Percentiles rank a stretch among this genome's conserved stretches.
Conservation (phyloP, 1,284 basidiomycete species). For the Earliella scabrosa region DNA sequence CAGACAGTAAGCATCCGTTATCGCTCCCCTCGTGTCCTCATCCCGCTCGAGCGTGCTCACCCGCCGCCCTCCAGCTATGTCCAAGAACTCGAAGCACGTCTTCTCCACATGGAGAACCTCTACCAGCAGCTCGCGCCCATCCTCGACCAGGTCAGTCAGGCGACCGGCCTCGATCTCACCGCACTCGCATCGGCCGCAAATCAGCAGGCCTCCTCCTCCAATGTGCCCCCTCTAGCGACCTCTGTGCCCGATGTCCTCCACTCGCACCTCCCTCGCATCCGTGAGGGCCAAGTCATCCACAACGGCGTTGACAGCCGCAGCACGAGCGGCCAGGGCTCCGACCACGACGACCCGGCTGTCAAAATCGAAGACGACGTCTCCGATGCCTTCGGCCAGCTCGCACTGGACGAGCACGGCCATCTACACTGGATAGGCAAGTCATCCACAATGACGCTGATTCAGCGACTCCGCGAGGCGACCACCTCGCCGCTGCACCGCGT, state of each 20-base stretch:
- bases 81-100: conserved; percentile 82
- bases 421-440: conserved; percentile 92
- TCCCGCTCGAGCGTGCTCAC: conserved; percentile 17
- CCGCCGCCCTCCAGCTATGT: conserved; percentile 64
- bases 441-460: conserved; percentile 89
- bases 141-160: conserved; percentile 66
- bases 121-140: conserved; percentile 79
- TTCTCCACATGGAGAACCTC: conserved; percentile 82
- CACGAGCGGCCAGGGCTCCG: conserved; percentile 34
- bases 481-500: conserved; percentile 75
- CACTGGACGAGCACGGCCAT: conserved; percentile 88
- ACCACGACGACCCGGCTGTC: conserved; percentile 21
- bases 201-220: conserved; percentile 26
- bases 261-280: conserved; percentile 32
- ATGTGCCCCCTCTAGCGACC: conserved; percentile 12
- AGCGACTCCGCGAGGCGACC: conserved; percentile 81
- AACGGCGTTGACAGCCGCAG: conserved; percentile 39
- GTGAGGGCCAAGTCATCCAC: conserved; percentile 32
- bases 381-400: conserved; percentile 84
- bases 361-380: conserved; percentile 74
- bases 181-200: conserved; percentile 33
- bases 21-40: conserved; percentile 17
- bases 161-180: conserved; percentile 42
- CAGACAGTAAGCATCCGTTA: conserved; percentile 66
- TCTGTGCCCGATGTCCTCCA: conserved; percentile 29